Conservation (phyloP, 805 yeast genomes). For the Vanderwaltozyma verrucispora region DNA sequence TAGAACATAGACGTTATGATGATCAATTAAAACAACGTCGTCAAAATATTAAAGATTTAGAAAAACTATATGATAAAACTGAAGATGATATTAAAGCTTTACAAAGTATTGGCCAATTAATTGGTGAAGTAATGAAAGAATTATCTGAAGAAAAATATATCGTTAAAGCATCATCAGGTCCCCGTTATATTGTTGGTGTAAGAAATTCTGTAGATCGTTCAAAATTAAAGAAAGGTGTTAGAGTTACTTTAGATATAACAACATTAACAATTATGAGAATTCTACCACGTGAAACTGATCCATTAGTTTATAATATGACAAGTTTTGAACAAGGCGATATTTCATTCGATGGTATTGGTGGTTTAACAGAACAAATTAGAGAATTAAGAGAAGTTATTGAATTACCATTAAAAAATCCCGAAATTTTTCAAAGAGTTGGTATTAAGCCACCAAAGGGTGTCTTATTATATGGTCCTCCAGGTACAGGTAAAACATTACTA, state of each 20-base stretch:
- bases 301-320: constrained; percentile 96
- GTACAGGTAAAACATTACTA: constrained; percentile 91
- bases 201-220: constrained; percentile 84
- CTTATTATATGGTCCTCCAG: constrained; percentile 94
- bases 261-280: constrained; percentile 96
- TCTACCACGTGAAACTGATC: constrained; percentile 96
- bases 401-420: constrained; percentile 93
- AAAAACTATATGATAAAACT: constrained; percentile 78
- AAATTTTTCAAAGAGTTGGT: constrained; percentile 88
- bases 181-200: constrained; percentile 95
- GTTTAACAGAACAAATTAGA: constrained; percentile 88
- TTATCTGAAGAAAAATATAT: constrained; percentile 89
- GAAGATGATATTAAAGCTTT: constrained; percentile 95
- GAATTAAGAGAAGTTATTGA: constrained; percentile 97
- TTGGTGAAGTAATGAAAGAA: constrained; percentile 94
- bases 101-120: constrained; percentile 93
- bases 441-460: constrained; percentile 99
- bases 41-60: constrained; percentile 71
- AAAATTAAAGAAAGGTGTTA: constrained; percentile 78
- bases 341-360: constrained; percentile 92
- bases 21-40: constrained; percentile 79
- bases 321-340: constrained; percentile 96
- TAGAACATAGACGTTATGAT: constrained; percentile 93
- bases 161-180: constrained; percentile 95
- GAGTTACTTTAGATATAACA: constrained; percentile 96